A percentile compares a stretch with the other conserved stretches of the same genome.
These are phyloP conservation scores for Coniochaeta sp. DNA, from an alignment of 2,329 filamentous ascomycete genomes.

Conservation along the genomic window DNA sequence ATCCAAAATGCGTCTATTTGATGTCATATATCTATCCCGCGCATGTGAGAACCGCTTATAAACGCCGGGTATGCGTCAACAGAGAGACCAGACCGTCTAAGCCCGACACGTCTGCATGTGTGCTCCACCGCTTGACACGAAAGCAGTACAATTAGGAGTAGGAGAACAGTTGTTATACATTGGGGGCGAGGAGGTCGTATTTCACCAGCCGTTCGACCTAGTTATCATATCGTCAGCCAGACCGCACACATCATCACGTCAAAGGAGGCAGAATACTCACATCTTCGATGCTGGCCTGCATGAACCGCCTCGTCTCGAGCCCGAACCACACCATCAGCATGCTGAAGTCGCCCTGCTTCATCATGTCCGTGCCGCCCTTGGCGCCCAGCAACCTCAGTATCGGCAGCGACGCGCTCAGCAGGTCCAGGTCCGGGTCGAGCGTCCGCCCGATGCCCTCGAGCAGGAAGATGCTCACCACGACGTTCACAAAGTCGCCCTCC, in stretches of 20 bases:
- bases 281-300: conserved; percentile 85
- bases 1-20: neutral
- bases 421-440: conserved; percentile 78
- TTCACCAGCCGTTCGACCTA: conserved; percentile 79
- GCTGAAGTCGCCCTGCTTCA: conserved; percentile 66
- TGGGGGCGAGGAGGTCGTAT: conserved; percentile 77
- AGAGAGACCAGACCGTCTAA: neutral
- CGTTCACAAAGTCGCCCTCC: conserved; percentile 97
- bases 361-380: conserved; percentile 62
- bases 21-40: neutral
- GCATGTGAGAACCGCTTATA: neutral
- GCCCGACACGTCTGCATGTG: neutral
- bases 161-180: conserved; percentile 46
- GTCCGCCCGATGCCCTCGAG: conserved; percentile 89
- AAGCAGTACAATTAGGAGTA: neutral
- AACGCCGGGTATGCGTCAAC: neutral
- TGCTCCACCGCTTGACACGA: too few relatives aligned
- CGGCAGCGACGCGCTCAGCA: conserved; percentile 78
- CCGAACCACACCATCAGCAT: conserved; percentile 92
- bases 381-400: conserved; percentile 84
- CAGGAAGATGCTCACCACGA: conserved; percentile 88
- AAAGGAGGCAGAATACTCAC: conserved; percentile 41
- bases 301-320: conserved; percentile 78
- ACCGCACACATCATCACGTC: neutral
- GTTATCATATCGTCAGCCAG: conserved; percentile 3